phyloP scores from a whole-genome alignment of 2,329 filamentous ascomycete species.

The Penicillium sp. region DNA sequence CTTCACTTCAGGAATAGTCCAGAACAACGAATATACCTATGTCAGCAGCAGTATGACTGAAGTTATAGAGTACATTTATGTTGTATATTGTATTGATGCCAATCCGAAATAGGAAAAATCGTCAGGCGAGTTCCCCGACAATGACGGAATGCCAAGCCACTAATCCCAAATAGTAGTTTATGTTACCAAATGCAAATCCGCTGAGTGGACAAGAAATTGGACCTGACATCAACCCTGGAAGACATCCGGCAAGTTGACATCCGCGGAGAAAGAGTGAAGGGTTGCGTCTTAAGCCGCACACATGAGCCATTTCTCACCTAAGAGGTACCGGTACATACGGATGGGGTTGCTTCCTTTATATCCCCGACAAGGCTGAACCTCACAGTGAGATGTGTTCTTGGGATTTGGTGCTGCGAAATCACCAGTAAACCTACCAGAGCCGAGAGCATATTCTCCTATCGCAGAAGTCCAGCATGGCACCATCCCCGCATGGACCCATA shows the following conservation, averaged over 20 bases:
- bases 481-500: slow-evolving; percentile 1
- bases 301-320: not conserved
- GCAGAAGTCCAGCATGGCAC: slow-evolving; percentile 2
- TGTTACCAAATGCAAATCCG: slow-evolving; percentile 36
- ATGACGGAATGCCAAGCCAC: slow-evolving; percentile 20
- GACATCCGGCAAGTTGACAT: not conserved
- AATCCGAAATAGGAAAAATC: not conserved
- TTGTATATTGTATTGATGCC: not conserved
- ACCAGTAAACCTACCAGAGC: not conserved
- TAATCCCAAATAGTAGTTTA: slow-evolving; percentile 30
- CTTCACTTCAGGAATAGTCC: not conserved
- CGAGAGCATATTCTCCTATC: not conserved
- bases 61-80: not conserved
- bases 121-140: not conserved
- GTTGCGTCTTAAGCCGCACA: slow-evolving; percentile 2
- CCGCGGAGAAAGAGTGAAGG: slow-evolving; percentile 15
- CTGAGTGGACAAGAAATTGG: slow-evolving; percentile 27
- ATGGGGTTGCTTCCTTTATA: not conserved
- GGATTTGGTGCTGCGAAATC: not conserved
- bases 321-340: not conserved
- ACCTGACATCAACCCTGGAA: not conserved
- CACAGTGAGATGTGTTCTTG: not conserved
- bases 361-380: slow-evolving; percentile 2
- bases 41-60: not conserved
- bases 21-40: not conserved